Conservation (phyloP, 805 yeast species). For the Lipomyces starkeyi region DNA sequence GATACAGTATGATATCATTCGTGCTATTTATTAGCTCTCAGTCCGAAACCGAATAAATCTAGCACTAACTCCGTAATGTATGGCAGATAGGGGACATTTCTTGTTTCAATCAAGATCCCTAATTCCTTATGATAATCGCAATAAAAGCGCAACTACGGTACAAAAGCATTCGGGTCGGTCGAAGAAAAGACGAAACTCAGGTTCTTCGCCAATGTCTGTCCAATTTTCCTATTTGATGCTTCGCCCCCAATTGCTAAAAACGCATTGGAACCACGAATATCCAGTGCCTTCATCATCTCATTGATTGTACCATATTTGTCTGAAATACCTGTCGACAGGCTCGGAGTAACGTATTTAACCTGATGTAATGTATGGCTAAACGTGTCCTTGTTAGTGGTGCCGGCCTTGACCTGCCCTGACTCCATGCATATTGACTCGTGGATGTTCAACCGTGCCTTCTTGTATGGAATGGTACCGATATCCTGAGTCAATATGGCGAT, state of each 20-base stretch:
- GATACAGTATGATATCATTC: no score
- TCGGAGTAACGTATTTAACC: conserved; percentile 28
- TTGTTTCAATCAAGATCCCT: not conserved
- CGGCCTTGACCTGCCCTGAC: conserved; percentile 32
- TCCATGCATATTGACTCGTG: conserved; percentile 33
- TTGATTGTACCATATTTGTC: conserved; percentile 19
- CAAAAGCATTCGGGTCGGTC: conserved; percentile 30
- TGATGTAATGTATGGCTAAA: conserved; percentile 26
- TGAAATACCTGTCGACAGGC: conserved; percentile 22
- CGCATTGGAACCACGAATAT: conserved; percentile 13
- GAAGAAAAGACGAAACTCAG: conserved; percentile 22
- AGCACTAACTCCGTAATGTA: not conserved
- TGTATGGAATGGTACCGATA: conserved; percentile 35
- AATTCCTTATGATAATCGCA: not conserved
- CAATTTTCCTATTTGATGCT: conserved; percentile 17
- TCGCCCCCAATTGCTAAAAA: conserved; percentile 18
- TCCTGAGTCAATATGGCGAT: conserved; percentile 35
- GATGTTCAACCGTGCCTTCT: conserved; percentile 21
- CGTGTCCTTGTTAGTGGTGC: conserved; percentile 22
- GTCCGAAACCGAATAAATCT: not conserved
- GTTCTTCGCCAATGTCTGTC: conserved; percentile 23
- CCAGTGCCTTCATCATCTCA: conserved; percentile 25
- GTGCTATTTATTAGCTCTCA: not conserved
- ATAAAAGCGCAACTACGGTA: conserved; percentile 4
- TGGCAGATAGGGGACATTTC: not conserved